Evolutionary conservation across 2,329 filamentous ascomycete species (phyloP).

Genomic region (Lachnellula subtilissima): DNA sequence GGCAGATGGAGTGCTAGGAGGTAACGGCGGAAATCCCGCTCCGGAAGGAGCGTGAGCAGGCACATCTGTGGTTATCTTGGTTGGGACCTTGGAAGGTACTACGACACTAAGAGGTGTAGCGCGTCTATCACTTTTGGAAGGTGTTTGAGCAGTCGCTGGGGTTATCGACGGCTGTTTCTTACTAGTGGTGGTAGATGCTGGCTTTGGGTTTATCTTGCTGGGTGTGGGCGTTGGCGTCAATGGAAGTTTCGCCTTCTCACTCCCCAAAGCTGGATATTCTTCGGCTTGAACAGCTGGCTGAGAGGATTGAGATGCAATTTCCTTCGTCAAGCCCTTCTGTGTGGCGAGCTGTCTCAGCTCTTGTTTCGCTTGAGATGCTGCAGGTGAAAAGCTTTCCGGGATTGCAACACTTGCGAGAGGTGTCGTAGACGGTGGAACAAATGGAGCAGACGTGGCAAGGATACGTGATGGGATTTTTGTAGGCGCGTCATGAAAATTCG

Average conservation of each 20-base stretch:
- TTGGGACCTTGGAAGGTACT: conserved; percentile 39
- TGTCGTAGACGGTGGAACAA: conserved; percentile 24
- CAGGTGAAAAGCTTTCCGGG: conserved; percentile 17
- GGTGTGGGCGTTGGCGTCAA: conserved; percentile 8
- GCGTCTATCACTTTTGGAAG: conserved; percentile 22
- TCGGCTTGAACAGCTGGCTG: conserved; percentile 48
- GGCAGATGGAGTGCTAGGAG: conserved; percentile 41
- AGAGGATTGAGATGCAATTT: conserved; percentile 33
- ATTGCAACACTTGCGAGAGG: conserved; percentile 27
- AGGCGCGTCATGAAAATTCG: conserved; percentile 22
- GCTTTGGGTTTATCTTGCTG: conserved; percentile 1
- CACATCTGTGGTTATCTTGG: conserved; percentile 14
- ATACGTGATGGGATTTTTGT: conserved; percentile 23
- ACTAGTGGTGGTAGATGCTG: background rate
- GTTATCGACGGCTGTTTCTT: conserved; percentile 2
- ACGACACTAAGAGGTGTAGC: conserved; percentile 44
- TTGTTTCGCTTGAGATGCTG: conserved; percentile 36
- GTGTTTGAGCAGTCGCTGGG: conserved; percentile 1
- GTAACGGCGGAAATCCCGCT: conserved; percentile 48
- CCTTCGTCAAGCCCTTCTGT: conserved; percentile 44
- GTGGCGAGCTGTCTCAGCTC: conserved; percentile 42
- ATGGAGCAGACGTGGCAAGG: conserved; percentile 26
- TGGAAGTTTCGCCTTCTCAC: conserved; percentile 28
- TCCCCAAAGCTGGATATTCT: conserved; percentile 56
- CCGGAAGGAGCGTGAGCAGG: conserved; percentile 6